Base-by-base conservation (phyloP, 805 yeast genomes). In the Metschnikowia similis region DNA sequence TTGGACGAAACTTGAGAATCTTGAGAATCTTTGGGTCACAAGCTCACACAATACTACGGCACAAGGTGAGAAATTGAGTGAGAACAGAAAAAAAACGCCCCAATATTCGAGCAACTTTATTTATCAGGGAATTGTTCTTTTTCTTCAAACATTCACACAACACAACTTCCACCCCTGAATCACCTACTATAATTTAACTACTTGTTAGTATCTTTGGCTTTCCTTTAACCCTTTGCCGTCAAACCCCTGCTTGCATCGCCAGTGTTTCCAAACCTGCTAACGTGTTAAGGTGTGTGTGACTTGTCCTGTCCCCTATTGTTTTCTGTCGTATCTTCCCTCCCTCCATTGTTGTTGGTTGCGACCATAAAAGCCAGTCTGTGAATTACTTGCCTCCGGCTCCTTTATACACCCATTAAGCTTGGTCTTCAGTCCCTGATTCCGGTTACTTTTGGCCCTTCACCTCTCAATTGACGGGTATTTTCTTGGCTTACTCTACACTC, bases 51-150 rank as follows among this genome's bases (percentile, higher is more conserved):
- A 21, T 37, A 30, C 44, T 28, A 41, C 36, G 45, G 45, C 45
- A 41, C 45, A 41, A 41, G 45, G 29, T 41, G 45, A 41, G 45
- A 41, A 41, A 26, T 41, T 41, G 44, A 41, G 45, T 41, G 44
- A 41, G 44, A 41, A 41, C 21, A 41, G 45, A 41, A 41, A 41
- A 21, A 41, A 41, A 41, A 32, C 45, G 45, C 45, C 45, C 37
- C 45, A 41, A 32, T 34, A 32, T 30, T 41, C 45, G 45, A 41
- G 45, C 45, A 41, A 41, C 45, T 41, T 26, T 32, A 31, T 41
- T 41, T 32, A 21, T 41, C 26, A 34, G 26, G 34, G 21, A 32
- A 41, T 8, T 34, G 34, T 16, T 41, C 45, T 41, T 41, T 26
- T 41, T 41, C 37, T 41, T 27, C 32, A 10, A 39, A 28, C 10